Evolutionary conservation across 371 early-diverging fungal genomes (phyloP), one percentile per base, ranked within the genome.

Genomic region (Parasitella parasitica): DNA sequence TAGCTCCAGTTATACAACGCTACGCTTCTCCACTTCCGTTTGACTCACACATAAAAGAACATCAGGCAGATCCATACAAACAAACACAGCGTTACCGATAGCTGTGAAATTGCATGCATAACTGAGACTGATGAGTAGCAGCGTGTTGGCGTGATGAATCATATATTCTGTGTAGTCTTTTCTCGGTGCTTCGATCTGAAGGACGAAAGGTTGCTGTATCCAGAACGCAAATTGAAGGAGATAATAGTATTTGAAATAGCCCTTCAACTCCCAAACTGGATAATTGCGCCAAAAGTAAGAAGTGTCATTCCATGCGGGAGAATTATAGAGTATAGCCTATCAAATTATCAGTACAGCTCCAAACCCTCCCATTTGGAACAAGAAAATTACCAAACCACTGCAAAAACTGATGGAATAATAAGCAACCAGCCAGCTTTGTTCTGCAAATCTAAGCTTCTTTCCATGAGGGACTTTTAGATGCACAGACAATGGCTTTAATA

Each of bases 61-160:
- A 66, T 93, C 94, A 4, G 92, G 86, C 6, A 86, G 64, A 73
- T 93, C 94, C 90, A 93, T 87, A 64, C 83, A 80, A 4, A 87
- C 83, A 75, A 91, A 84, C 15, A 91, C 82, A n/a, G 86, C 89
- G 55, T 88, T 90, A 15, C 94, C 93, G 13, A 91, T 80, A n/a
- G 86, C 80, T 46, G 88, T 88, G 57, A 84, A 91, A 68, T 91
- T 85, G 66, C 85, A 87, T 8, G 66, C 58, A 56, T 91, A 88
- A 32, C 89, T 89, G 53, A 80, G 67, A 20, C 80, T 74, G 54
- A 93, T 72, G 38, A 93, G 71, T 2, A 84, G 71, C 41, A 86
- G 61, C 3, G 94, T 92, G 54, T 91, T 86, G 48, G 89, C 75
- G 54, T 92, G 93, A 67, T 93, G 94, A 6, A 81, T 61, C 6